These are phyloP conservation scores for Neurospora sp. DNA, from an alignment of 495 filamentous ascomycete genomes.

Conservation along the genomic window DNA sequence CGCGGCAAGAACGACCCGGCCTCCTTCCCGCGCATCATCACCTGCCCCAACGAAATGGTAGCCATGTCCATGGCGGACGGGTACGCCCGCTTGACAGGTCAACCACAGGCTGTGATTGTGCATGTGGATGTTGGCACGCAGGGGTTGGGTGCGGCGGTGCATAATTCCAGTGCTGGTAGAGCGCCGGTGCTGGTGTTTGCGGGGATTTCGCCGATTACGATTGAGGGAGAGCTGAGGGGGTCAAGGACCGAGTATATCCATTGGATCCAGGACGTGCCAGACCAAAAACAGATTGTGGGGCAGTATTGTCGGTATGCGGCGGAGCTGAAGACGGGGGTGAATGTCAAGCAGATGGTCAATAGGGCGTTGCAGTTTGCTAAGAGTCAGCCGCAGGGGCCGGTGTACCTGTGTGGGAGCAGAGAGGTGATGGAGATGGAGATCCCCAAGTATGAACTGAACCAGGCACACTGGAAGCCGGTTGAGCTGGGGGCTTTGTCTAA, in stretches of 20 bases:
- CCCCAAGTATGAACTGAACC: slow-evolving; percentile 65
- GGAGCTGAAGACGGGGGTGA: slow-evolving; percentile 84
- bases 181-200: slow-evolving; percentile 87
- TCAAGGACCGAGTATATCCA: slow-evolving; percentile 92
- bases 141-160: slow-evolving; percentile 76
- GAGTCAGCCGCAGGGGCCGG: slow-evolving; percentile 73
- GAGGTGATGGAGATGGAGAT: slow-evolving; percentile 94
- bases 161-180: slow-evolving; percentile 81
- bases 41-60: slow-evolving; percentile 97
- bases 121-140: slow-evolving; percentile 97
- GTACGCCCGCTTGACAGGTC: slow-evolving; percentile 75
- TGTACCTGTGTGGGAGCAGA: slow-evolving; percentile 74
- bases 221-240: slow-evolving; percentile 83
- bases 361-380: slow-evolving; percentile 80
- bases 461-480: slow-evolving; percentile 64
- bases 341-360: slow-evolving; percentile 94
- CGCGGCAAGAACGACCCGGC: slow-evolving; percentile 58
- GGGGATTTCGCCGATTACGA: slow-evolving; percentile 78
- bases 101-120: slow-evolving; percentile 86
- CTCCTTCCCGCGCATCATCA: slow-evolving; percentile 78
- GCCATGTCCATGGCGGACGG: slow-evolving; percentile 95
- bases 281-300: slow-evolving; percentile 81
- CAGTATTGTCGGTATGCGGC: slow-evolving; percentile 92
- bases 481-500: slow-evolving; percentile 63
- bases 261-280: slow-evolving; percentile 94